A percentile compares a stretch with the other conserved stretches of the same genome.
These are phyloP conservation scores for Chlorella ohadii DNA, from an alignment of 139 green algal genomes.

Conservation along the genomic window DNA sequence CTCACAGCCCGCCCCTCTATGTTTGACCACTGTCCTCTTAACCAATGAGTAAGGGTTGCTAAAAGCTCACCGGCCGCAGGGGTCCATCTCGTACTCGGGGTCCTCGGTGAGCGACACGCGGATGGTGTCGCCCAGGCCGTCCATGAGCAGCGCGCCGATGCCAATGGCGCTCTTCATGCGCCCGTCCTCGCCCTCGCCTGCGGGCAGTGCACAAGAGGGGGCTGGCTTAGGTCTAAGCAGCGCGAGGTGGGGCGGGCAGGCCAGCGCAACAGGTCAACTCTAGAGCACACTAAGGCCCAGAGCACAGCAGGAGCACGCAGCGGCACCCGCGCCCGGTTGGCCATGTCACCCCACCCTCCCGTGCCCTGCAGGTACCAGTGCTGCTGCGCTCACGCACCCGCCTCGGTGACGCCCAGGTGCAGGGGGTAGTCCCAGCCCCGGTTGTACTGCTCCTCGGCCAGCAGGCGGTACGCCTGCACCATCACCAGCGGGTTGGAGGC, in stretches of 20 bases:
- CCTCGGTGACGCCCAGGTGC: slow-evolving; percentile 94
- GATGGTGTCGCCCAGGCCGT: slow-evolving; percentile 99
- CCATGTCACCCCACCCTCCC: no score
- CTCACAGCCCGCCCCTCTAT: no score
- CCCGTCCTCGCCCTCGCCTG: slow-evolving; percentile 97
- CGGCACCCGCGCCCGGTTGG: no score
- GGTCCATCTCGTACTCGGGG: slow-evolving; percentile 96
- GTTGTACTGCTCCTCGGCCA: slow-evolving; percentile 94
- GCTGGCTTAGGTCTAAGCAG: no score
- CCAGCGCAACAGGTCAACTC: no score
- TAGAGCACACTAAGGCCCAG: no score
- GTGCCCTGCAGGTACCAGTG: background rate
- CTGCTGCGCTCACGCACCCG: slow-evolving; percentile 1
- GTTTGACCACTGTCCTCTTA: no score
- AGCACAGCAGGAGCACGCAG: no score
- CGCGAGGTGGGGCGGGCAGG: no score
- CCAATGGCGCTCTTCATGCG: slow-evolving; percentile 99
- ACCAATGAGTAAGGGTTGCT: no score
- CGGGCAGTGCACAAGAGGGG: background rate
- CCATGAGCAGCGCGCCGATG: slow-evolving; percentile 97
- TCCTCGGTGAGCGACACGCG: slow-evolving; percentile 96
- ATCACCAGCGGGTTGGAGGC: slow-evolving; percentile 98
- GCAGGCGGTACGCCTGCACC: slow-evolving; percentile 95
- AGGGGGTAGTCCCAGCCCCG: slow-evolving; percentile 97
- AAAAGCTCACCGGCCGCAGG: slow-evolving; percentile 69